Evolutionary conservation across 1,139 yeast genomes (phyloP), one percentile per base, ranked within the genome.

Genomic region (Candida tropicalis): DNA sequence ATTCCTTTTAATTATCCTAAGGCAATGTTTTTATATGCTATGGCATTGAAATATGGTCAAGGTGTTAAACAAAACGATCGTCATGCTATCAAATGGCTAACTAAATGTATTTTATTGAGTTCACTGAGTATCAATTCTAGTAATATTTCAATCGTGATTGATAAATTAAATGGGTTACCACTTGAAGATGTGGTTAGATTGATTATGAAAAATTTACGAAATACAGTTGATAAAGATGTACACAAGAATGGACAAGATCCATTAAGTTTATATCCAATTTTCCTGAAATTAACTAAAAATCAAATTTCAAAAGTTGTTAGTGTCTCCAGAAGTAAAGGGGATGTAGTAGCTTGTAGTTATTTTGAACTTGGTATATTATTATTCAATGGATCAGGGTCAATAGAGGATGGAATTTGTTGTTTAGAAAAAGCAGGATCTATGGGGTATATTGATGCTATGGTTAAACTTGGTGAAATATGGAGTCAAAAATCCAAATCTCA

Each of bases 401-500:
- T 64, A 8, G 69, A 71, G 47, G 82, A 84, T 53, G 95, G 89
- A 0, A 66, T 87, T 32, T 70, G 70, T 47, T 77, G 81, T 49
- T 66, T 85, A 39, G 84, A 84, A 49, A 73, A 81, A 56, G 83
- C 91, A 2, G 93, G 84, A 0, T 70, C 82, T 12, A 65, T 84
- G 62, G 95, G 95, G 2, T 81, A 82, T 54, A 72, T 78, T 1
- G 85, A 82, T 49, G 84, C 91, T 0, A 79, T 86, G 82, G 68
- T 81, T 16, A 81, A 81, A 49, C 79, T 89, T 33, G 96, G 95
- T 1, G 82, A 79, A 39, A 63, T 86, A 12, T 86, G 88, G 83
- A 68, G 80, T 50, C 72, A 75, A 29, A 81, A 77, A 53, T 75
- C 87, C 1, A 73, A 74, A 43, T 55, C 59, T 39, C 76, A 72